These are phyloP conservation scores for Hysterium pulicare DNA, from an alignment of 2,329 filamentous ascomycete genomes.

Conservation along the genomic window DNA sequence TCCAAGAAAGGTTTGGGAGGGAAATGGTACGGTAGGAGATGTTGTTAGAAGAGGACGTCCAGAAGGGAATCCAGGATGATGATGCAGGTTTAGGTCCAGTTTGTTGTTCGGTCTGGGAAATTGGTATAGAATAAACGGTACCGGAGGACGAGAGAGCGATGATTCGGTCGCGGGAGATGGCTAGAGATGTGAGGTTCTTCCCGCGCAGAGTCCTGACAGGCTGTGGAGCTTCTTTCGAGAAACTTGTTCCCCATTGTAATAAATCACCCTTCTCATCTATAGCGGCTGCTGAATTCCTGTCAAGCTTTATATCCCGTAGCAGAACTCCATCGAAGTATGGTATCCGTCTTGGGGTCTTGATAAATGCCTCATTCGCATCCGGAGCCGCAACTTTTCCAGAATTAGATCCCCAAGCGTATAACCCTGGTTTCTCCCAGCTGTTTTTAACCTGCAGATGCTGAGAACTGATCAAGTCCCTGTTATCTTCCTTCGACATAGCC, in stretches of 20 bases:
- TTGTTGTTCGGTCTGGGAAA: slow-evolving; percentile 68
- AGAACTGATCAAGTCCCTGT: slow-evolving; percentile 72
- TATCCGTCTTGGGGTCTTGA: slow-evolving; percentile 79
- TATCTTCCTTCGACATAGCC: slow-evolving; percentile 63
- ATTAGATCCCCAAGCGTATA: slow-evolving; percentile 94
- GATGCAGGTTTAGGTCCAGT: slow-evolving; percentile 63
- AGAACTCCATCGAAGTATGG: slow-evolving; percentile 79
- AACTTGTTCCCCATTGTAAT: slow-evolving; percentile 85
- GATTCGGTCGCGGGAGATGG: slow-evolving; percentile 77
- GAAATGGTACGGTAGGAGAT: slow-evolving; percentile 72
- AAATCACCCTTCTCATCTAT: slow-evolving; percentile 85
- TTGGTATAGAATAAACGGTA: slow-evolving; percentile 79
- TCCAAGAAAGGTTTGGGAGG: slow-evolving; percentile 61
- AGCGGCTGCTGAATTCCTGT: slow-evolving; percentile 77
- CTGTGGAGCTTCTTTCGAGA: slow-evolving; percentile 59
- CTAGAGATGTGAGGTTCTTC: slow-evolving; percentile 73
- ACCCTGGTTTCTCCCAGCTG: slow-evolving; percentile 77
- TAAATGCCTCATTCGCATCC: slow-evolving; percentile 68
- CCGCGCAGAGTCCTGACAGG: slow-evolving; percentile 74
- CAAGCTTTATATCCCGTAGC: slow-evolving; percentile 82
- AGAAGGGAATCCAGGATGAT: slow-evolving; percentile 71
- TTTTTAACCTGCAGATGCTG: slow-evolving; percentile 85
- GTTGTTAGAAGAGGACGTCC: slow-evolving; percentile 55
- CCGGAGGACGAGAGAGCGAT: slow-evolving; percentile 73
- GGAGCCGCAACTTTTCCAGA: slow-evolving; percentile 80